A percentile compares a stretch with the other conserved stretches of the same genome.
These are phyloP conservation scores for Neurospora africana DNA, from an alignment of 495 filamentous ascomycete genomes.

Conservation along the genomic window DNA sequence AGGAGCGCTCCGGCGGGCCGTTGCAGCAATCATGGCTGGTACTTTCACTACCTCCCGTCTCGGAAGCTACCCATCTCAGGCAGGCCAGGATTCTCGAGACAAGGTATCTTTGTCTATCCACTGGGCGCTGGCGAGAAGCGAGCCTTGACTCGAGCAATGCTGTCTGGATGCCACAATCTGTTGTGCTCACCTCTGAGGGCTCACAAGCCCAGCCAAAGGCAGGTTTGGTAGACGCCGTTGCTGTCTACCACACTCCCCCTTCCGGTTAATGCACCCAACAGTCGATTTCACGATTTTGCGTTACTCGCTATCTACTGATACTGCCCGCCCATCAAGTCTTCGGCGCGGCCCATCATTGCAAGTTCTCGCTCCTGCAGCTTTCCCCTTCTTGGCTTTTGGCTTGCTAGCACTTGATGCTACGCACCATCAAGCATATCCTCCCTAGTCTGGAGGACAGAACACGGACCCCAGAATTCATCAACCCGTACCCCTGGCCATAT, in stretches of 20 bases:
- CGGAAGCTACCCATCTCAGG: background rate
- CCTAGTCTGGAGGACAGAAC: background rate
- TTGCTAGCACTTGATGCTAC: background rate
- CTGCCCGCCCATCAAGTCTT: background rate
- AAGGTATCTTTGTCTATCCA: background rate
- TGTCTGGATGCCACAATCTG: background rate
- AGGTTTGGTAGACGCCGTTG: background rate
- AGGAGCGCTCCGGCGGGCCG: background rate
- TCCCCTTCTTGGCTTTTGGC: background rate
- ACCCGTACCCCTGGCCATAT: background rate
- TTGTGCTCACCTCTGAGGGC: background rate
- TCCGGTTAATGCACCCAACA: background rate
- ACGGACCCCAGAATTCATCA: background rate
- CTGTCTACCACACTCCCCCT: background rate
- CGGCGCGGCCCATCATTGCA: background rate
- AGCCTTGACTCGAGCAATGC: background rate
- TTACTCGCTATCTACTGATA: background rate
- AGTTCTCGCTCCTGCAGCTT: background rate
- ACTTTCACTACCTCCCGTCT: background rate
- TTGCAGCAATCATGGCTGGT: background rate
- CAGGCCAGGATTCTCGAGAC: background rate
- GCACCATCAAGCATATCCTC: background rate
- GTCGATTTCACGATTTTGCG: background rate
- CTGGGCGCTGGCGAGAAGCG: background rate
- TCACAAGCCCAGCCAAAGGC: background rate